Percentiles rank a stretch among this genome's conserved stretches.
Evolutionary conservation across 495 filamentous ascomycete genomes (phyloP).

Genomic region (Rostrohypoxylon terebratum): DNA sequence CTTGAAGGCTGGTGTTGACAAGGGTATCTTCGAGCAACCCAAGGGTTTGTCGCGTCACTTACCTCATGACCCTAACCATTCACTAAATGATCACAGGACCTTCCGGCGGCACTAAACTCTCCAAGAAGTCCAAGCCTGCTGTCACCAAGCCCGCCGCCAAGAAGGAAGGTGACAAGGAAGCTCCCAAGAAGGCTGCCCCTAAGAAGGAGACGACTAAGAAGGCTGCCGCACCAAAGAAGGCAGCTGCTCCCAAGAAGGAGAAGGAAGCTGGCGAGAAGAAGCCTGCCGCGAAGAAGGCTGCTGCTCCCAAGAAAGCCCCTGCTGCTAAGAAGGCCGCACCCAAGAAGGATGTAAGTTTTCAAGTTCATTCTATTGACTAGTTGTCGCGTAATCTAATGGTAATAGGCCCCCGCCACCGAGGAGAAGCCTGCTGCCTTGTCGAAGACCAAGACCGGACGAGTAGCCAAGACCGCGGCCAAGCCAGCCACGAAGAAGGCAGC

Average conservation of each 20-base stretch:
- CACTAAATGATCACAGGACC: slow-evolving; percentile 68
- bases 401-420: slow-evolving; percentile 69
- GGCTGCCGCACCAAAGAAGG: slow-evolving; percentile 56
- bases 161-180: slow-evolving; percentile 62
- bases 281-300: slow-evolving; percentile 63
- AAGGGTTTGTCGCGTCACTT: slow-evolving; percentile 76
- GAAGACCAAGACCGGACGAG: slow-evolving; percentile 93
- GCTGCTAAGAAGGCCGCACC: slow-evolving; percentile 65
- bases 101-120: slow-evolving; percentile 96
- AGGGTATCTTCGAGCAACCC: slow-evolving; percentile 88
- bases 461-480: slow-evolving; percentile 75
- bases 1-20: slow-evolving; percentile 87
- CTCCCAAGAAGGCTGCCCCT: slow-evolving; percentile 51
- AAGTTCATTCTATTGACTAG: not conserved
- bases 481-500: slow-evolving; percentile 70
- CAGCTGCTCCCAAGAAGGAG: slow-evolving; percentile 64
- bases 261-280: slow-evolving; percentile 62
- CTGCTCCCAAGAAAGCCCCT: slow-evolving; percentile 65
- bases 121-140: slow-evolving; percentile 76
- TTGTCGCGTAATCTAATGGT: slow-evolving; percentile 23
- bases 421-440: slow-evolving; percentile 78
- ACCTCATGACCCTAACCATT: not conserved
- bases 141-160: slow-evolving; percentile 59
- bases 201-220: slow-evolving; percentile 58
- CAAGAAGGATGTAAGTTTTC: slow-evolving; percentile 59